A percentile compares a stretch with the other conserved stretches of the same genome.
phyloP scores from a whole-genome alignment of 306 rosid genomes.

The Prunus dulcis region DNA sequence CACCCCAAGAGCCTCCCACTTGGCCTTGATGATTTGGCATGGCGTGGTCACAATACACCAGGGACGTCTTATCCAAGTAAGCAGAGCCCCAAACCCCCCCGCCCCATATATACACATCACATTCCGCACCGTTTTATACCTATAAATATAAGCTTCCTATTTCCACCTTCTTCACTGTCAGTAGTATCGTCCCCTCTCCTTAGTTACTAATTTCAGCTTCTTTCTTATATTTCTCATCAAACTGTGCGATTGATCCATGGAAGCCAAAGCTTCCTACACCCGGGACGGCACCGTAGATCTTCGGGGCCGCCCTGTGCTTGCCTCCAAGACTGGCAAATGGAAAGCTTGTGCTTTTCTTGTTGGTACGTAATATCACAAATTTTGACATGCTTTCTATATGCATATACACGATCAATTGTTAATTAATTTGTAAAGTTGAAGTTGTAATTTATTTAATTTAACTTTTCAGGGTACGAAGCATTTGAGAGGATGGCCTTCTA shows the following conservation, averaged over 20 bases:
- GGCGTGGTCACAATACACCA: too few species aligned
- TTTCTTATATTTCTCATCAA: not conserved
- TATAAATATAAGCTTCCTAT: not conserved
- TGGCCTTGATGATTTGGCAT: not conserved
- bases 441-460: not conserved
- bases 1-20: not conserved
- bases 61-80: too few species aligned
- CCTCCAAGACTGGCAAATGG: constrained; percentile 96
- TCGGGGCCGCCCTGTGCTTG: constrained; percentile 65
- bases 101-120: not conserved
- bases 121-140: not conserved
- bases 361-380: constrained; percentile 35
- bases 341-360: constrained; percentile 95
- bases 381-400: not conserved
- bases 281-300: constrained; percentile 82
- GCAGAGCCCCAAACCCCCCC: too few species aligned
- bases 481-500: constrained; percentile 99
- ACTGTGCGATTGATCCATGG: constrained; percentile 34
- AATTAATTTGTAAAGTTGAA: not conserved
- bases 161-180: not conserved
- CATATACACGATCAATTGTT: not conserved
- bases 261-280: constrained; percentile 53
- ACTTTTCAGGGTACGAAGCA: constrained; percentile 80
- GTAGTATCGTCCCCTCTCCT: too few species aligned
- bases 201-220: not conserved